Conservation (phyloP, 176 grass and related monocot species). For the Rhipidocladum racemiflorum region DNA sequence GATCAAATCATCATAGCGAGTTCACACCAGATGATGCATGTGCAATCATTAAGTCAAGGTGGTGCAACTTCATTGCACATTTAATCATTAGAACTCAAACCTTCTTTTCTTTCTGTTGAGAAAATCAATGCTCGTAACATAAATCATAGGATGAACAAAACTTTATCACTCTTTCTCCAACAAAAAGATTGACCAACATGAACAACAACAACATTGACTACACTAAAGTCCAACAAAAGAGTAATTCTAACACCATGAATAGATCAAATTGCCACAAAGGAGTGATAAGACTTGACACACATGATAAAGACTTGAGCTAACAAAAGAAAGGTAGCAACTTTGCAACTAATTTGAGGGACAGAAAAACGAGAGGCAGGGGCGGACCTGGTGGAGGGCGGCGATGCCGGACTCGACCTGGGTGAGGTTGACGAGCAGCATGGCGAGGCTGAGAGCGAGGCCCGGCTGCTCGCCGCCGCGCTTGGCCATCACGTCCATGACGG, state of each 20-base stretch:
- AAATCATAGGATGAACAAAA: background rate
- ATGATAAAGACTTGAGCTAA: background rate
- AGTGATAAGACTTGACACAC: background rate
- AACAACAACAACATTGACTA: background rate
- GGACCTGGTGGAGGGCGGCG: constrained; percentile 63
- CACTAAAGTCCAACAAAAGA: background rate
- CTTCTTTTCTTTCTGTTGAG: background rate
- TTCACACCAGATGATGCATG: background rate
- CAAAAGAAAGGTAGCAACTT: background rate
- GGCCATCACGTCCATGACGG: constrained; percentile 67
- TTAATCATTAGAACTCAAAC: background rate
- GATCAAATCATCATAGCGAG: background rate
- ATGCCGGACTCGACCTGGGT: constrained; percentile 75
- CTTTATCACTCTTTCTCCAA: background rate
- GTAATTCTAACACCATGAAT: background rate
- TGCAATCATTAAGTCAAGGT: background rate
- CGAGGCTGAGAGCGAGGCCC: constrained; percentile 53
- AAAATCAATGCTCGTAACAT: background rate
- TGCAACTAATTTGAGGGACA: background rate
- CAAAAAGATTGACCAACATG: background rate
- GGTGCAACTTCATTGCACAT: background rate
- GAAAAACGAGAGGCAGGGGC: background rate
- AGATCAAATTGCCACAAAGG: background rate
- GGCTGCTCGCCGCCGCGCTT: constrained; percentile 44
- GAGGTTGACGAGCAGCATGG: constrained; percentile 91